These are phyloP conservation scores for Onygenales sp. DNA, from an alignment of 2,329 filamentous ascomycete species.

Conservation along the genomic window DNA sequence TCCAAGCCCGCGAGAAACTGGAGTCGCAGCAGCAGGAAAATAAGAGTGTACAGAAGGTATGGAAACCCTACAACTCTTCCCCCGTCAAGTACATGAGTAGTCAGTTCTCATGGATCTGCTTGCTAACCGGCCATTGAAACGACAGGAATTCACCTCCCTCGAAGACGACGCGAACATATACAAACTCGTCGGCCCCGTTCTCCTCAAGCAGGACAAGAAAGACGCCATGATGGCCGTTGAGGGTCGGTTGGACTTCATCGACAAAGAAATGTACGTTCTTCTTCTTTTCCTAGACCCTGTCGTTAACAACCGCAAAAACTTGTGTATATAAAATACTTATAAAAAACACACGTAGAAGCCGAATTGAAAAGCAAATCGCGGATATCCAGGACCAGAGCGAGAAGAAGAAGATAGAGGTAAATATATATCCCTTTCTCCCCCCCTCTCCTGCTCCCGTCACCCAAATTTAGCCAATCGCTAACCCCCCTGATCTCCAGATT, in stretches of 20 bases:
- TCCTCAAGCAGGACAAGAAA: slow-evolving; percentile 86
- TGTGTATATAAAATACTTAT: neutral
- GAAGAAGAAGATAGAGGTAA: slow-evolving; percentile 54
- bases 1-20: slow-evolving; percentile 78
- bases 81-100: too few relatives aligned
- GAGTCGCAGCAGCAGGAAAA: slow-evolving; percentile 93
- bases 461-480: neutral
- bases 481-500: slow-evolving; percentile 17
- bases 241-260: slow-evolving; percentile 82
- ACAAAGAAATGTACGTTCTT: slow-evolving; percentile 71
- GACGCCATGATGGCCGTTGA: slow-evolving; percentile 90
- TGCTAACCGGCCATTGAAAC: too few relatives aligned
- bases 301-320: too few relatives aligned
- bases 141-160: slow-evolving; percentile 70
- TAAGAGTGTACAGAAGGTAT: slow-evolving; percentile 69
- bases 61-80: slow-evolving; percentile 4
- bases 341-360: slow-evolving; percentile 39
- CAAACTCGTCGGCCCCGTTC: slow-evolving; percentile 85
- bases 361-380: slow-evolving; percentile 57
- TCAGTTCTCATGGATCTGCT: too few relatives aligned
- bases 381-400: slow-evolving; percentile 57
- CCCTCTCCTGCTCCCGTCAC: neutral
- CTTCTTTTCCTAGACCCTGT: too few relatives aligned
- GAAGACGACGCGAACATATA: slow-evolving; percentile 82
- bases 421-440: neutral